These are phyloP conservation scores for Linum usitatissimum DNA, from an alignment of 345 rosid species.

Conservation along the genomic window DNA sequence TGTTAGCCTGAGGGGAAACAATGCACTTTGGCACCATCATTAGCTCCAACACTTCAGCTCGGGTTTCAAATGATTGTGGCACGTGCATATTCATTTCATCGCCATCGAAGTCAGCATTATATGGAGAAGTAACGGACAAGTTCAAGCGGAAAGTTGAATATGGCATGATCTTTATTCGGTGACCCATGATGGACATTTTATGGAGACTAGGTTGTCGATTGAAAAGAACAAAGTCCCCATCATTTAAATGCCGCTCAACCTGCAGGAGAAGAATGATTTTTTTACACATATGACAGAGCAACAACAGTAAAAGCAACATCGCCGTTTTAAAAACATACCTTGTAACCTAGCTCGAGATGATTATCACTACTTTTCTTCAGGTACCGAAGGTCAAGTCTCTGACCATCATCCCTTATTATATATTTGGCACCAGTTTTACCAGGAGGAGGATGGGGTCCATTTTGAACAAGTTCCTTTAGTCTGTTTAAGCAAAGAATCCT, in stretches of 20 bases:
- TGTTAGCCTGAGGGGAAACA: conserved; percentile 90
- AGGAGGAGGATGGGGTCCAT: conserved; percentile 98
- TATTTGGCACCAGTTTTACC: conserved; percentile 96
- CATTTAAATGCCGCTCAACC: conserved; percentile 94
- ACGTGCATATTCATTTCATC: conserved; percentile 99
- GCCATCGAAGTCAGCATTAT: conserved; percentile 99
- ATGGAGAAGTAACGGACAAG: conserved; percentile 91
- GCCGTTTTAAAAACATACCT: conserved; percentile 25
- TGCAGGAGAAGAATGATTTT: conserved; percentile 20
- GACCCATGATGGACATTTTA: conserved; percentile 99
- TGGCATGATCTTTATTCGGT: conserved; percentile 91
- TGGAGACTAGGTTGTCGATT: conserved; percentile 98
- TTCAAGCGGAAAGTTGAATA: conserved; percentile 90
- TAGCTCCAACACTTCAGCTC: conserved; percentile 93
- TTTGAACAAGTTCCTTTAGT: conserved; percentile 87
- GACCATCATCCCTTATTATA: conserved; percentile 96
- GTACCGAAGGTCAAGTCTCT: conserved; percentile 93
- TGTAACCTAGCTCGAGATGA: conserved; percentile 96
- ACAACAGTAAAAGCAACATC: not conserved
- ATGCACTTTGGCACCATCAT: conserved; percentile 99
- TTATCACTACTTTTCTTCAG: conserved; percentile 98
- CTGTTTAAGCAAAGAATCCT: conserved; percentile 22
- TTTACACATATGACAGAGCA: not conserved
- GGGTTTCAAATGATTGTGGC: conserved; percentile 90
- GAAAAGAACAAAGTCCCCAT: conserved; percentile 87